These are phyloP conservation scores for Microbotryum intermedium DNA, from an alignment of 1,284 basidiomycete species.

Conservation along the genomic window DNA sequence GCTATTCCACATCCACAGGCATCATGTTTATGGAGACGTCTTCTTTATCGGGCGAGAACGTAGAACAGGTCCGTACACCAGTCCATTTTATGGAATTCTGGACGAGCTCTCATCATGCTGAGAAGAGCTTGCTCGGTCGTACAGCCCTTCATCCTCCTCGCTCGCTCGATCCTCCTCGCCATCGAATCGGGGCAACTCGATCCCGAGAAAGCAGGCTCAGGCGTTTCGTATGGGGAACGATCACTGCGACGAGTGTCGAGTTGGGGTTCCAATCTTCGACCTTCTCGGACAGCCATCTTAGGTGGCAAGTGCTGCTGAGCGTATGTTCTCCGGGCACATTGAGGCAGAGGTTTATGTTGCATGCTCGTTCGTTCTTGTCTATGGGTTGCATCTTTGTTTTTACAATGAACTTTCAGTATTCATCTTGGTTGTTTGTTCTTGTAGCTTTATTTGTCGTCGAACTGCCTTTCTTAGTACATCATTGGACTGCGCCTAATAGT, in stretches of 20 bases:
- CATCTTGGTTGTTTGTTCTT: no score
- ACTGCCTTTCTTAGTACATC: no score
- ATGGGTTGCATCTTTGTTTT: no score
- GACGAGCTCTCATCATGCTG: no score
- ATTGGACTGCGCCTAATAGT: no score
- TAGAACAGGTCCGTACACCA: slow-evolving; percentile 46
- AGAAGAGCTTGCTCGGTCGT: neutral
- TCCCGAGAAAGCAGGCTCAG: slow-evolving; percentile 85
- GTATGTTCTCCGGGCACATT: no score
- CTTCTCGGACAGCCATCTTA: neutral
- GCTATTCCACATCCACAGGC: slow-evolving; percentile 52
- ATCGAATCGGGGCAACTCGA: slow-evolving; percentile 87
- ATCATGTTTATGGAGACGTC: slow-evolving; percentile 89
- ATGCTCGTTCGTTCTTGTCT: no score
- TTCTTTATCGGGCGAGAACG: slow-evolving; percentile 83
- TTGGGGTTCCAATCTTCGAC: slow-evolving; percentile 5
- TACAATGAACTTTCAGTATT: no score
- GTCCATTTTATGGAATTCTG: no score
- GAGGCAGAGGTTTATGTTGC: no score
- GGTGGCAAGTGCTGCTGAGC: slow-evolving; percentile 15
- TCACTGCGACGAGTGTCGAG: slow-evolving; percentile 76
- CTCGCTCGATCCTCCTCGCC: slow-evolving; percentile 79
- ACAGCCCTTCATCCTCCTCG: slow-evolving; percentile 82
- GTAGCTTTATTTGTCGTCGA: no score
- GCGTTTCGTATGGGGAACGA: slow-evolving; percentile 92